phyloP scores from a whole-genome alignment of 2,329 filamentous ascomycete species.

The Calonectria honghensis region DNA sequence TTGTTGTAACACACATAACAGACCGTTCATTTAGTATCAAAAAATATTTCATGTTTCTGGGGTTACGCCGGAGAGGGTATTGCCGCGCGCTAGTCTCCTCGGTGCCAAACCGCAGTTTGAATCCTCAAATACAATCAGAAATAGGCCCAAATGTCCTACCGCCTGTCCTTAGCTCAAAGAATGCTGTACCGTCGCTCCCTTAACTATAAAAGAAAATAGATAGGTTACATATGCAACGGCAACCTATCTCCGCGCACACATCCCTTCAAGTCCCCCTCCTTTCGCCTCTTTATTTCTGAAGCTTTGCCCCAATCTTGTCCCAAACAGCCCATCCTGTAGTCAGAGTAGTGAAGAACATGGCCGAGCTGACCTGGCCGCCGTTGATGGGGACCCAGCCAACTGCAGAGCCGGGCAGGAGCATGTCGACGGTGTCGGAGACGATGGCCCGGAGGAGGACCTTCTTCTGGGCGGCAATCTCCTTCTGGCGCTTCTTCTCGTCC shows the following conservation, averaged over 20 bases:
- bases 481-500: constrained; percentile 61
- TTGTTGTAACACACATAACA: constrained; percentile 20
- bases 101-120: constrained; percentile 4
- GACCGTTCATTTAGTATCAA: constrained; percentile 10
- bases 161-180: constrained; percentile 12
- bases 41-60: constrained; percentile 3
- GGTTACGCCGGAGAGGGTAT: not conserved
- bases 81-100: not conserved
- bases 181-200: constrained; percentile 15
- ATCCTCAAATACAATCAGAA: constrained; percentile 16
- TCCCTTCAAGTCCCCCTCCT: not conserved
- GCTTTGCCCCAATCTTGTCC: constrained; percentile 66
- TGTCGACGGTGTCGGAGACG: constrained; percentile 75
- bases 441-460: constrained; percentile 68
- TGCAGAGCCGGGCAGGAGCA: constrained; percentile 75
- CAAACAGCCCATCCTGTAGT: constrained; percentile 78
- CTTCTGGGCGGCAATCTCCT: constrained; percentile 57
- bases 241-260: constrained; percentile 12
- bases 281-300: constrained; percentile 43
- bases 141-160: constrained; percentile 9
- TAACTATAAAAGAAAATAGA: constrained; percentile 10
- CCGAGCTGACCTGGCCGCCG: constrained; percentile 71
- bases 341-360: constrained; percentile 77
- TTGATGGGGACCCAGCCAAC: constrained; percentile 76
- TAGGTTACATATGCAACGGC: constrained; percentile 13